Evolutionary conservation across 345 rosid species (phyloP).

Genomic region (Psidium guajava): DNA sequence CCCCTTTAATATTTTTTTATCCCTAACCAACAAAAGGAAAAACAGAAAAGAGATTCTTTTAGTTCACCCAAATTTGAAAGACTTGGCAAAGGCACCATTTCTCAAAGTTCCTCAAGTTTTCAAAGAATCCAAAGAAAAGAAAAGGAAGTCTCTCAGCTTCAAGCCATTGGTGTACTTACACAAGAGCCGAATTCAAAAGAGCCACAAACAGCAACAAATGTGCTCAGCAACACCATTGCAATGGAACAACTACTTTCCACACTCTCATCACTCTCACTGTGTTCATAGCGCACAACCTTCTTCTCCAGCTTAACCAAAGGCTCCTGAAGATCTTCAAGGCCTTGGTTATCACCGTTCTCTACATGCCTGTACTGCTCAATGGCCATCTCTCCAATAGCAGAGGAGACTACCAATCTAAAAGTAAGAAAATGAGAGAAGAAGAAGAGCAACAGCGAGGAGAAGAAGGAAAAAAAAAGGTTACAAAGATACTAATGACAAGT

Average conservation of each 20-base stretch:
- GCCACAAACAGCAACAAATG: slow-evolving; percentile 79
- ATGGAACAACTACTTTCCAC: slow-evolving; percentile 28
- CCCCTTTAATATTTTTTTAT: background rate
- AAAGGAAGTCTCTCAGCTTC: background rate
- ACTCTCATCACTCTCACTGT: slow-evolving; percentile 1
- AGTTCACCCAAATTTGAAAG: background rate
- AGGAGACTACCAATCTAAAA: background rate
- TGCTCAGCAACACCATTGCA: slow-evolving; percentile 59
- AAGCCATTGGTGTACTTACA: slow-evolving; percentile 34
- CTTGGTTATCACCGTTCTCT: slow-evolving; percentile 28
- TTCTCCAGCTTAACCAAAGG: slow-evolving; percentile 29
- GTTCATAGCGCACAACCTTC: slow-evolving; percentile 5
- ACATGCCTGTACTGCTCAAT: slow-evolving; percentile 29
- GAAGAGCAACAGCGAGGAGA: background rate
- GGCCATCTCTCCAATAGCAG: slow-evolving; percentile 24
- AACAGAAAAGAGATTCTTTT: background rate
- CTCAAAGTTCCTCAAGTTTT: background rate
- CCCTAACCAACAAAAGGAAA: slow-evolving; percentile 12
- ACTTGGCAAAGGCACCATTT: background rate
- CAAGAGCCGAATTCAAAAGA: slow-evolving; percentile 89
- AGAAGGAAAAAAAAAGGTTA: background rate
- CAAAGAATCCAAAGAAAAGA: background rate
- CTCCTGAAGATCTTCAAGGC: slow-evolving; percentile 26
- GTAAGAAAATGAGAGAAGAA: background rate
- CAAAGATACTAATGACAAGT: background rate